Conservation (phyloP, 176 grass and related monocot species). For the Triticum turgidum region DNA sequence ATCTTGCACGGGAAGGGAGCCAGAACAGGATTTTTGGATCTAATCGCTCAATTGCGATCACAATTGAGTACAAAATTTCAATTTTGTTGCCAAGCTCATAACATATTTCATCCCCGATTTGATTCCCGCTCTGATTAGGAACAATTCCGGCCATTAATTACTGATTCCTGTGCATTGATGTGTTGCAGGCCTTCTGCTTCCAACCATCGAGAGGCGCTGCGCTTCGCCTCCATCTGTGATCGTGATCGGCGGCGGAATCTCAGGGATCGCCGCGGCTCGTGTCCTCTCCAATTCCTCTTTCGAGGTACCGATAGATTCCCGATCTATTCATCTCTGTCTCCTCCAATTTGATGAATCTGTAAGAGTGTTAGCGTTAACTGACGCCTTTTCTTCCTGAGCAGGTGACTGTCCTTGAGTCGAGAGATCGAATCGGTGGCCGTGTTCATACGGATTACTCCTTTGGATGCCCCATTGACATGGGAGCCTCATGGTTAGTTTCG, state of each 20-base stretch:
- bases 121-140: background rate
- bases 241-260: conserved; percentile 92
- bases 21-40: background rate
- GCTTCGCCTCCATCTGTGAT: conserved; percentile 73
- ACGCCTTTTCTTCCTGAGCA: background rate
- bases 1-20: background rate
- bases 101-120: background rate
- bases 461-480: conserved; percentile 96
- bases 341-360: background rate
- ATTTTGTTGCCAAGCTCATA: background rate
- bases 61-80: background rate
- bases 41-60: background rate
- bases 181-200: conserved; percentile 68
- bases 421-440: conserved; percentile 73
- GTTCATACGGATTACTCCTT: conserved; percentile 81
- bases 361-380: background rate
- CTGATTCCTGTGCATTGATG: background rate
- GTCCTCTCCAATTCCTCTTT: conserved; percentile 83
- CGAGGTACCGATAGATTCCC: conserved; percentile 30
- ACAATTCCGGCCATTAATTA: background rate
- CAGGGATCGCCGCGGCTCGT: conserved; percentile 74
- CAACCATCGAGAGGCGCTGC: conserved; percentile 65
- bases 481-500: conserved; percentile 81
- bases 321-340: background rate
- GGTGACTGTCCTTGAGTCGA: conserved; percentile 91